Base-by-base conservation (phyloP, 148 eudicot species). In the Nepenthes mirabilis region DNA sequence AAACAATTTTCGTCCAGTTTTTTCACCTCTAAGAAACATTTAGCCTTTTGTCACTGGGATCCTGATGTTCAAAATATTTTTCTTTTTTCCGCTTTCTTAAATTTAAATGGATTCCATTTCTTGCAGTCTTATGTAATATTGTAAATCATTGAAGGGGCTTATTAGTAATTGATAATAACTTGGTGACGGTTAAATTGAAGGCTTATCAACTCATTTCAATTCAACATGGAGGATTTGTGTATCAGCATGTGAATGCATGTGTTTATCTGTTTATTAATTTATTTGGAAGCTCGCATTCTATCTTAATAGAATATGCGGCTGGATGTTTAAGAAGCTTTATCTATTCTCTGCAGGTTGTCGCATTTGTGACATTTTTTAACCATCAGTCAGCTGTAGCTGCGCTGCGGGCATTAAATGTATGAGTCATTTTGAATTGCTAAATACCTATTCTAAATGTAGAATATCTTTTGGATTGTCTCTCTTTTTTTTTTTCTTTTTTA, bases 301-400 rank as follows among this genome's bases (percentile, higher is more conserved):
- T 49, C 3, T 2, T 5, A 12, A 11, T 49, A 10, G 8, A 47
- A 51, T 12, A 34, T 50, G 56, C 47, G 5, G 45, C 23, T 51
- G 13, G 33, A 62, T 50, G 32, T 11, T 36, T 37, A 53, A 40
- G 51, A 8, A 11, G 40, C 14, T 51, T 54, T 63, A 14, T 63
- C 3, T 71, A 49, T 43, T 37, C 40, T 62, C 34, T 73, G 73
- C 84, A 91, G 97, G 97, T 91, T 65, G 95, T 91, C 65, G 97
- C 95, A 55, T 91, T 91, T 78, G 97, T 89, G 55, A 91, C 95
- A 57, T 91, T 91, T 73, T 71, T 74, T 56, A 73, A 87, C 78
- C 95, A 87, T 79, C 84, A 71, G 69, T 81, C 95, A 55, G 97
- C 97, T 36, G 78, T 87, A 69, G 79, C 75, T 60, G 85, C 93